phyloP scores from a whole-genome alignment of 139 green algal species.

The Ostreobium quekettii region DNA sequence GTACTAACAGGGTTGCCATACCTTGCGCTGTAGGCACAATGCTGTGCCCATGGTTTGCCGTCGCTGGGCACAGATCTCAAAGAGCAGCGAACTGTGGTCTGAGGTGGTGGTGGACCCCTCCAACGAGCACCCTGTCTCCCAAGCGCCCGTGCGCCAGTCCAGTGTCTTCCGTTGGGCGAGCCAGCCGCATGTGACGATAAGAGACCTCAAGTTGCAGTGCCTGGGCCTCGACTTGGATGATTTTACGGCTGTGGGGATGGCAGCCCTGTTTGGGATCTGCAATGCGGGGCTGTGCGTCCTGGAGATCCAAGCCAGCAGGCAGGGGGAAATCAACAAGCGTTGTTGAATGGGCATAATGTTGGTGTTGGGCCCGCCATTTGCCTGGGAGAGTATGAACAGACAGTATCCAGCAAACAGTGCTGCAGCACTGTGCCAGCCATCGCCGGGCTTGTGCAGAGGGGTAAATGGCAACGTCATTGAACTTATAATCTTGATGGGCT shows the following conservation, averaged over 20 bases:
- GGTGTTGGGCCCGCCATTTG: too few species aligned
- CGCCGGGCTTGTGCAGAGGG: too few species aligned
- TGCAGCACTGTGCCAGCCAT: too few species aligned
- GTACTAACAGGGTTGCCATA: too few species aligned
- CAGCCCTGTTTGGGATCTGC: constrained; percentile 13
- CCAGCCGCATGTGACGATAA: constrained; percentile 3
- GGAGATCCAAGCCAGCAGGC: constrained; percentile 10
- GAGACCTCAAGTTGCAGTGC: neutral
- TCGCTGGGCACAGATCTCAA: neutral
- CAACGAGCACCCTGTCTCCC: neutral
- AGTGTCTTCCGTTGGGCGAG: constrained; percentile 16
- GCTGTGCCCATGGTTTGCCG: constrained; percentile 8
- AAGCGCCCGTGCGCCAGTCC: neutral
- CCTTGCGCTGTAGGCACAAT: constrained; percentile 8
- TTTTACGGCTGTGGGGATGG: constrained; percentile 15
- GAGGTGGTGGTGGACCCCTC: neutral
- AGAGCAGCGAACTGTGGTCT: constrained; percentile 14
- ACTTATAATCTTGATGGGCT: too few species aligned
- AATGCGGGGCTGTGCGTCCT: neutral
- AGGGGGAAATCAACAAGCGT: too few species aligned
- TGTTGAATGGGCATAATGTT: too few species aligned
- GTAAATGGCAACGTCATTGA: too few species aligned
- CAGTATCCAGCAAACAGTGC: too few species aligned
- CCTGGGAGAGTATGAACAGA: too few species aligned
- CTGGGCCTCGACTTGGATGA: constrained; percentile 7